These are phyloP conservation scores for Thymus quinquecostatus DNA, from an alignment of 257 asterid genomes.

Conservation along the genomic window DNA sequence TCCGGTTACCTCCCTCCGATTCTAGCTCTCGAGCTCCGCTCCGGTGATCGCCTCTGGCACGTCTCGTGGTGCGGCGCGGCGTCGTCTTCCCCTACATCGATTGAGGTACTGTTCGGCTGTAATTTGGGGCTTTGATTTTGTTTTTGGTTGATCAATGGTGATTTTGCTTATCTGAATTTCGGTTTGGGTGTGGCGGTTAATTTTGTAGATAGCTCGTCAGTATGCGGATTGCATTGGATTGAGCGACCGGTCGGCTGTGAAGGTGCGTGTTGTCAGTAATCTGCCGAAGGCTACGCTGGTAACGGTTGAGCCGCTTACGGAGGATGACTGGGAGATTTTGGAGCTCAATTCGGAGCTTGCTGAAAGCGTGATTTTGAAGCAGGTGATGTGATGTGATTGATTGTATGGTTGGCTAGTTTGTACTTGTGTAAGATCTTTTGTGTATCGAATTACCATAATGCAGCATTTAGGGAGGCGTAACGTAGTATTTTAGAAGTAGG, in stretches of 20 bases:
- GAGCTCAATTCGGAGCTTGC: slow-evolving; percentile 97
- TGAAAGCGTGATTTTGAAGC: slow-evolving; percentile 77
- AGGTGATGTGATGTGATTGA: slow-evolving; percentile 64
- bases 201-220: slow-evolving; percentile 69
- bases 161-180: background rate
- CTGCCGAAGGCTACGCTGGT: slow-evolving; percentile 81
- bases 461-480: slow-evolving; percentile 19
- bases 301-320: slow-evolving; percentile 88
- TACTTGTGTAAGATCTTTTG: background rate
- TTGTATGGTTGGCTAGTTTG: slow-evolving; percentile 19
- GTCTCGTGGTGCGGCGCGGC: slow-evolving; percentile 96
- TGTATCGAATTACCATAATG: slow-evolving; percentile 2
- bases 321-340: slow-evolving; percentile 99
- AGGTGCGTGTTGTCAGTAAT: slow-evolving; percentile 64
- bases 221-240: slow-evolving; percentile 93
- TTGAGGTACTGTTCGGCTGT: slow-evolving; percentile 55
- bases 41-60: slow-evolving; percentile 57
- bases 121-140: background rate
- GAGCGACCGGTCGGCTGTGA: slow-evolving; percentile 65
- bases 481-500: slow-evolving; percentile 12
- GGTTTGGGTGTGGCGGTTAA: slow-evolving; percentile 15
- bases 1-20: slow-evolving; percentile 88
- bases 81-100: slow-evolving; percentile 73
- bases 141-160: background rate
- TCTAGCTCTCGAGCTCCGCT: slow-evolving; percentile 78